Evolutionary conservation across 345 rosid genomes (phyloP).

Genomic region (Limnanthes douglasii): DNA sequence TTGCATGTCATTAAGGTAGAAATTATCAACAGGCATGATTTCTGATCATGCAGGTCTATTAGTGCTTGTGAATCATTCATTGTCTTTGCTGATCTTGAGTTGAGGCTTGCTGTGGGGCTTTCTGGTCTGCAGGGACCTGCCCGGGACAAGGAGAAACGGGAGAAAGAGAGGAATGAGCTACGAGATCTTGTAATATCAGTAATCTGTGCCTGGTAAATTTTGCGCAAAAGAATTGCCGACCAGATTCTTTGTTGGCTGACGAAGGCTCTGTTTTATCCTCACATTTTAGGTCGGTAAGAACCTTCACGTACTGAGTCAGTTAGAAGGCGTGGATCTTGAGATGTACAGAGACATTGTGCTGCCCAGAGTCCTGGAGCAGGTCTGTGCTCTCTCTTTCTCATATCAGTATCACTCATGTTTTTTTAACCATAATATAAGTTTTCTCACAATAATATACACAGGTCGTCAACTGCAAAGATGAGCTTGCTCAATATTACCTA

Average conservation of each 20-base stretch:
- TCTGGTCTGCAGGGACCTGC: slow-evolving; percentile 99
- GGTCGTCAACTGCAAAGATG: slow-evolving; percentile 98
- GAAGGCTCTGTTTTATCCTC: slow-evolving; percentile 15
- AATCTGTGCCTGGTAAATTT: slow-evolving; percentile 32
- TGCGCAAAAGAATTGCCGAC: slow-evolving; percentile 18
- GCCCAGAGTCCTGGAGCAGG: slow-evolving; percentile 98
- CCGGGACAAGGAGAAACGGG: slow-evolving; percentile 97
- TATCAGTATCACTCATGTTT: slow-evolving; percentile 6
- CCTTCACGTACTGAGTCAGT: slow-evolving; percentile 94
- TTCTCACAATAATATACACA: slow-evolving; percentile 20
- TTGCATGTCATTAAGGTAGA: slow-evolving; percentile 60
- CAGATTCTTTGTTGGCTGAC: slow-evolving; percentile 16
- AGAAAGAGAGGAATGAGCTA: slow-evolving; percentile 98
- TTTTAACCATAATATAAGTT: neutral
- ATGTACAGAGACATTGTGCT: slow-evolving; percentile 89
- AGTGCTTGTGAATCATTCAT: slow-evolving; percentile 90
- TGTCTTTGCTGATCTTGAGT: slow-evolving; percentile 92
- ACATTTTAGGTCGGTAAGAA: slow-evolving; percentile 89
- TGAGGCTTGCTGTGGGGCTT: slow-evolving; percentile 98
- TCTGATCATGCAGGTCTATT: slow-evolving; percentile 95
- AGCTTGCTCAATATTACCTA: slow-evolving; percentile 81
- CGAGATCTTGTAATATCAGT: slow-evolving; percentile 94
- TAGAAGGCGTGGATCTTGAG: slow-evolving; percentile 96
- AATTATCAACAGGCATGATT: slow-evolving; percentile 78
- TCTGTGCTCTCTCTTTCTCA: slow-evolving; percentile 7